These are phyloP conservation scores for Mortierella sp. DNA, from an alignment of 371 early-diverging fungal genomes.

Conservation along the genomic window DNA sequence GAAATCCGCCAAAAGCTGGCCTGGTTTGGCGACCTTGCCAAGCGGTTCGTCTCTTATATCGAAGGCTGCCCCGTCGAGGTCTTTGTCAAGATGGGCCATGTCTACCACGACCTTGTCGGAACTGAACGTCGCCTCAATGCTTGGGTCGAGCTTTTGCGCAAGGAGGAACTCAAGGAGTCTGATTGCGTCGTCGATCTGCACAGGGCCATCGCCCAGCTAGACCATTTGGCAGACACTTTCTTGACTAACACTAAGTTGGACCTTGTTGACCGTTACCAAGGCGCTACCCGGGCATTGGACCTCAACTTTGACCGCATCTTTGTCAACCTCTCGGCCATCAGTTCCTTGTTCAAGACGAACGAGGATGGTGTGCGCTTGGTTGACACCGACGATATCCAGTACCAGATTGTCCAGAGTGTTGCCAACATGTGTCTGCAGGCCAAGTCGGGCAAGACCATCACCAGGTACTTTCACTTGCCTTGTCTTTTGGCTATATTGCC, in stretches of 20 bases:
- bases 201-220: constrained; percentile 75
- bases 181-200: constrained; percentile 75
- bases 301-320: constrained; percentile 77
- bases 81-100: constrained; percentile 77
- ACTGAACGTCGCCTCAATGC: constrained; percentile 79
- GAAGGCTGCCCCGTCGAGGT: constrained; percentile 75
- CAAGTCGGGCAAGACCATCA: constrained; percentile 73
- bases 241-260: constrained; percentile 59
- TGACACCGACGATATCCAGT: constrained; percentile 67
- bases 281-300: constrained; percentile 68
- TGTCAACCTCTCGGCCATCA: constrained; percentile 65
- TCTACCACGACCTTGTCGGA: constrained; percentile 79
- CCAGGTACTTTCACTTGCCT: constrained; percentile 60
- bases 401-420: constrained; percentile 70
- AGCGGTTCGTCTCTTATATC: constrained; percentile 78
- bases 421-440: constrained; percentile 67
- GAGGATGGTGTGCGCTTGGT: constrained; percentile 54
- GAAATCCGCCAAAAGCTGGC: constrained; percentile 79
- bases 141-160: constrained; percentile 79
- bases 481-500: neutral
- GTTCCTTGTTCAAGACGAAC: constrained; percentile 34
- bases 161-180: constrained; percentile 77
- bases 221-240: constrained; percentile 75
- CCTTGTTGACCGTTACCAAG: constrained; percentile 68
- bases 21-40: constrained; percentile 76